Evolutionary conservation across 495 filamentous ascomycete species (phyloP), one percentile per base, ranked within the genome.

Genomic region (Penicillium cinerascens): DNA sequence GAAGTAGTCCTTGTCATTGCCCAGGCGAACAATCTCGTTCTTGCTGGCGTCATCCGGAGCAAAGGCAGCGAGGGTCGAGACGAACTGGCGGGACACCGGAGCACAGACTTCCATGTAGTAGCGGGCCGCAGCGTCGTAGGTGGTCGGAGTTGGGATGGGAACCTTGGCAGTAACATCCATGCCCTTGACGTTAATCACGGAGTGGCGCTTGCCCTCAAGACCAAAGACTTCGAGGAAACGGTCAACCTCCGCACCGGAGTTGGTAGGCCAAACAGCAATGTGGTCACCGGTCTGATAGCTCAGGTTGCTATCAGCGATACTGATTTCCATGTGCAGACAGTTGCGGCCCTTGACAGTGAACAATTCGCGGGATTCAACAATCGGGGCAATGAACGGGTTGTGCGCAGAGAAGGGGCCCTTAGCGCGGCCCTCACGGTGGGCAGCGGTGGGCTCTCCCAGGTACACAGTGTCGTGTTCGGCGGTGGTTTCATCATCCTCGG

Each of bases 81-180:
- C 74, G 64, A 97, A 96, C 66, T 99, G 93, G 76, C 93, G 95
- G 42, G 93, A 99, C 15, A 97, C 89, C 10, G 93, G 88, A 23
- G 89, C 90, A 68, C 90, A 87, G 56, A 95, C 95, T 76, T 99
- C 93, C 82, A 97, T 87, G 71, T 99, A 93, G 75, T 97, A 99
- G 44, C 93, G 90, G 44, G 89, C 78, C 48, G 90, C 88, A 40
- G 92, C 88, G 75, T 97, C 93, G 70, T 91, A 97, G 20, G 93
- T 99, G 26, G 93, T 97, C 13, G 93, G 95, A 16, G 92, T 93
- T 17, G 93, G 93, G 73, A 99, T 97, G 6, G 93, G 95, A 44
- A 97, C 91, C 73, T 96, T 97, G 49, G 93, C 91, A 16, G 93
- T 97, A 15, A 92, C 84, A 75, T 99, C 93, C 15, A 97, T 82